A percentile compares a stretch with the other conserved stretches of the same genome.
phyloP scores from a whole-genome alignment of 192 early-diverging fungal genomes.

The Rhizophagus prolifer region DNA sequence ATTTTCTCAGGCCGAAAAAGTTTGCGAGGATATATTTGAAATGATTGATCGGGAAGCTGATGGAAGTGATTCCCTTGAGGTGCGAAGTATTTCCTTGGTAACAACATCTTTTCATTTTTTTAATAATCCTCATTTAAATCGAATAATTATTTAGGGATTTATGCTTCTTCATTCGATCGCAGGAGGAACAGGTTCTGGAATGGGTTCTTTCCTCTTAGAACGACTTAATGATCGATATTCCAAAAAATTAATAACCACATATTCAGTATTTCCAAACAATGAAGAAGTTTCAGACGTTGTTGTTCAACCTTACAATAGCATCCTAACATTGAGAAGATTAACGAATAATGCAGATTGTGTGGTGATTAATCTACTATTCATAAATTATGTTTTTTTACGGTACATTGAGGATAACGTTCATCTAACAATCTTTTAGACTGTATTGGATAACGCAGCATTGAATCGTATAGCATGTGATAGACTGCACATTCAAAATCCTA shows the following conservation, averaged over 20 bases:
- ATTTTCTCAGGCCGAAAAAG: conserved; percentile 81
- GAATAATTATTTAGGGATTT: conserved; percentile 67
- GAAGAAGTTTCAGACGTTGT: conserved; percentile 93
- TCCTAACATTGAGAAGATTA: conserved; percentile 88
- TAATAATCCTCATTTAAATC: not conserved
- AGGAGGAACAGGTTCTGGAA: conserved; percentile 95
- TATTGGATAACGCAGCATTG: conserved; percentile 94
- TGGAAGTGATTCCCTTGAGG: conserved; percentile 89
- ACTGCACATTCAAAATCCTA: conserved; percentile 90
- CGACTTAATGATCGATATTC: conserved; percentile 92
- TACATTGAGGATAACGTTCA: not conserved
- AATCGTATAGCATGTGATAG: conserved; percentile 89
- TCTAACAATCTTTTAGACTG: conserved; percentile 54
- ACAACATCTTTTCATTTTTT: no score
- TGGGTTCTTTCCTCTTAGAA: conserved; percentile 92
- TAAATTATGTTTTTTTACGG: not conserved
- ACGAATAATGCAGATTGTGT: conserved; percentile 94
- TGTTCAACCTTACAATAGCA: conserved; percentile 97
- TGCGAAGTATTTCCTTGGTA: conserved; percentile 29
- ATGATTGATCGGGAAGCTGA: conserved; percentile 98
- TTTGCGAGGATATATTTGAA: conserved; percentile 91
- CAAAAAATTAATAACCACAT: conserved; percentile 97
- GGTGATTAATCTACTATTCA: conserved; percentile 36
- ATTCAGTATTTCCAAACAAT: conserved; percentile 97
- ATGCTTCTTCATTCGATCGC: conserved; percentile 97